Evolutionary conservation across 2,329 filamentous ascomycete genomes (phyloP).

Genomic region (Scedosporium apiospermum): DNA sequence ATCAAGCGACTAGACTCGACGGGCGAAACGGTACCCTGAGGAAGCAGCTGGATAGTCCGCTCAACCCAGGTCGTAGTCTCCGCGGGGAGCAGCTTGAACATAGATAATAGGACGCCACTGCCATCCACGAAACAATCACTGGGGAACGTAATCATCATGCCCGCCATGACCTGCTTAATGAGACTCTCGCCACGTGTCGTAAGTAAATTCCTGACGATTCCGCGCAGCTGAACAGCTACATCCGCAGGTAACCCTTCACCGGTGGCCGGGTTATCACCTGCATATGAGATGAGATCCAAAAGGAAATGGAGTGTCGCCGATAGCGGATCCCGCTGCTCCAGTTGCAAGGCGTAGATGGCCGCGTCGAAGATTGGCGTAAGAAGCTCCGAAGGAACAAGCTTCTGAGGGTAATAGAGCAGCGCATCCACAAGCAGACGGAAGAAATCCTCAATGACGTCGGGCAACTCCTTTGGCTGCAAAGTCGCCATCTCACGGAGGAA

Average conservation of each 20-base stretch:
- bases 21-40: slow-evolving; percentile 68
- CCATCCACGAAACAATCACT: slow-evolving; percentile 92
- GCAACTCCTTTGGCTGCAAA: slow-evolving; percentile 62
- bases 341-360: slow-evolving; percentile 71
- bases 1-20: slow-evolving; percentile 75
- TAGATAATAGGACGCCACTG: slow-evolving; percentile 78
- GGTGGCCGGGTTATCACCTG: slow-evolving; percentile 61
- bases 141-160: slow-evolving; percentile 99
- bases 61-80: slow-evolving; percentile 78
- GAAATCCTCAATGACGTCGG: slow-evolving; percentile 87
- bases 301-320: slow-evolving; percentile 89
- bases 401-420: slow-evolving; percentile 82
- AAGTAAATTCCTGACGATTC: slow-evolving; percentile 64
- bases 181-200: slow-evolving; percentile 63
- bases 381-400: slow-evolving; percentile 69
- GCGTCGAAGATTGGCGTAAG: slow-evolving; percentile 80
- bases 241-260: slow-evolving; percentile 46
- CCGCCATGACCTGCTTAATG: slow-evolving; percentile 82
- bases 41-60: slow-evolving; percentile 73
- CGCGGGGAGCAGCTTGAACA: slow-evolving; percentile 79
- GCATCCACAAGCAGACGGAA: slow-evolving; percentile 90
- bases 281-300: slow-evolving; percentile 84
- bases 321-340: slow-evolving; percentile 87
- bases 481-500: slow-evolving; percentile 87
- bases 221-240: slow-evolving; percentile 60